Evolutionary conservation across 2,329 filamentous ascomycete genomes (phyloP).

Genomic region (Geosmithia putterillii): DNA sequence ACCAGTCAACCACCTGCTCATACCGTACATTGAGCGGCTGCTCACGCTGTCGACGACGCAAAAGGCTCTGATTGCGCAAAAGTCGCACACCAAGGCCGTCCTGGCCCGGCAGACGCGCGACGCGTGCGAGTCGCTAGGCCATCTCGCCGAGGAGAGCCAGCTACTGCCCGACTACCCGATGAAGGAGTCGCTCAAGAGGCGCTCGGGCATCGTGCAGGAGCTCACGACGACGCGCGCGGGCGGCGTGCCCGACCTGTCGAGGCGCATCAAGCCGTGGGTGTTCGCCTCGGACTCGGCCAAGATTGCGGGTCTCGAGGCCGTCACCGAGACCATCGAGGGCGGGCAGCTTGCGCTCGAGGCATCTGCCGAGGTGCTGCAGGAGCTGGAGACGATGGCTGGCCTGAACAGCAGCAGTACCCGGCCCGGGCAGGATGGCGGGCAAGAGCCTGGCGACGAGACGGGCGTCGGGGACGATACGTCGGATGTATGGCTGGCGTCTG

Average conservation of each 20-base stretch:
- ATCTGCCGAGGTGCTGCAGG: constrained; percentile 34
- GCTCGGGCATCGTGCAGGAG: constrained; percentile 31
- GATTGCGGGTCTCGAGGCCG: constrained; percentile 42
- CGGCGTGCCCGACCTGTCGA: constrained; percentile 25
- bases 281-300: constrained; percentile 48
- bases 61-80: constrained; percentile 44
- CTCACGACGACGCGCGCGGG: constrained; percentile 18
- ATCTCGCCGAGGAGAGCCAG: constrained; percentile 49
- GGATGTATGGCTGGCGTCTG: constrained; percentile 23
- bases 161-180: constrained; percentile 40
- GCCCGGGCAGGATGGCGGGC: constrained; percentile 11
- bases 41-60: constrained; percentile 41
- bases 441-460: constrained; percentile 8
- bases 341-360: constrained; percentile 43
- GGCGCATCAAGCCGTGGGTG: constrained; percentile 43
- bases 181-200: constrained; percentile 18
- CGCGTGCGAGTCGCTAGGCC: constrained; percentile 34
- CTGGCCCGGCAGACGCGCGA: constrained; percentile 40
- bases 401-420: no score
- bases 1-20: constrained; percentile 29
- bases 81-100: constrained; percentile 38
- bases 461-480: constrained; percentile 11
- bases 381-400: constrained; percentile 37
- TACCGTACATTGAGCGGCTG: constrained; percentile 43
- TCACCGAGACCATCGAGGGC: constrained; percentile 47